A percentile compares a stretch with the other conserved stretches of the same genome.
phyloP scores from a whole-genome alignment of 352 stramenopile genomes.

The Blastocystis sp. region DNA sequence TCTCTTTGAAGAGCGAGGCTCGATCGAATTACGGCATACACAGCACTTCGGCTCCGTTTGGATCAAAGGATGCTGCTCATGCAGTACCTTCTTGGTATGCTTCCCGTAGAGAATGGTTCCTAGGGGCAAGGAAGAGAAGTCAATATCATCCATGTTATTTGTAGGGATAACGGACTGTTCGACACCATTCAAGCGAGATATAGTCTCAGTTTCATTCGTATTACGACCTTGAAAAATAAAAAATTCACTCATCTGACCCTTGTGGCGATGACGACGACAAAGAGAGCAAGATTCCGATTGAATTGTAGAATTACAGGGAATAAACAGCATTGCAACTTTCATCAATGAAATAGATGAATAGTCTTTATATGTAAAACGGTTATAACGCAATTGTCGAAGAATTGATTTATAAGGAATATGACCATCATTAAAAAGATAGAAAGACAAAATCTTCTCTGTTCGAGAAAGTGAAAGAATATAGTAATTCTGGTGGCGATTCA shows the following conservation, averaged over 20 bases:
- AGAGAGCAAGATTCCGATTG: constrained; percentile 1
- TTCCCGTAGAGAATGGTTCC: neutral
- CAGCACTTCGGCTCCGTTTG: neutral
- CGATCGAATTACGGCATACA: neutral
- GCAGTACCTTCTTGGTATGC: neutral
- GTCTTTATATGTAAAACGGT: neutral
- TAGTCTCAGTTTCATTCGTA: neutral
- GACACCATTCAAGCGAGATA: neutral
- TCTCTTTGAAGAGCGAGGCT: neutral
- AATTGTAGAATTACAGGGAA: constrained; percentile 43
- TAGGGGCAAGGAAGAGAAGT: neutral
- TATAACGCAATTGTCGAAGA: neutral
- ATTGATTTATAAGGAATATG: constrained; percentile 45
- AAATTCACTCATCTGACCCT: constrained; percentile 1
- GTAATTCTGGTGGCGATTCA: constrained; percentile 33
- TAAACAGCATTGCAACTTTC: constrained; percentile 18
- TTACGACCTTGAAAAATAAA: constrained; percentile 47
- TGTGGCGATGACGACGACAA: neutral
- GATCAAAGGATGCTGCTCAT: neutral
- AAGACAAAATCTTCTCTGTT: neutral
- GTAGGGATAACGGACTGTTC: neutral
- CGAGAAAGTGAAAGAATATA: neutral
- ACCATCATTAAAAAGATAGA: constrained; percentile 31
- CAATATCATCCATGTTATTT: constrained; percentile 16
- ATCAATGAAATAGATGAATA: neutral